Evolutionary conservation across 2,329 filamentous ascomycete genomes (phyloP).

Genomic region (Neospermospora avenae): DNA sequence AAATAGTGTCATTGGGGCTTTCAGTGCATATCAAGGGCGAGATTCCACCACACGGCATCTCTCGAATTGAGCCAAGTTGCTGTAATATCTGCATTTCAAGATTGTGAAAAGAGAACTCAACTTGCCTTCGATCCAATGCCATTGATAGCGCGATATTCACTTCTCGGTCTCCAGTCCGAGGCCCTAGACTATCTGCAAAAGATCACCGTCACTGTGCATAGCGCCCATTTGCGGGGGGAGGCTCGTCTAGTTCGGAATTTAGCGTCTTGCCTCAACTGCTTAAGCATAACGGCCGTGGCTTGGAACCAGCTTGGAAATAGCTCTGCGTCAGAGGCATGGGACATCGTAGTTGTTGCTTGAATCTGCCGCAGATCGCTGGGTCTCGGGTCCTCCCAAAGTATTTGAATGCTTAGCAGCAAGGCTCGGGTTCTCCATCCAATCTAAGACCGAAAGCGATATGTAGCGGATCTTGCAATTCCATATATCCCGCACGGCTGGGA

Average conservation of each 20-base stretch:
- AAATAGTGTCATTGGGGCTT: slow-evolving; percentile 14
- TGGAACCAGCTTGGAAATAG: not conserved
- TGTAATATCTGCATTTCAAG: not conserved
- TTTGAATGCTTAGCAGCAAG: not conserved
- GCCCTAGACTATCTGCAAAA: not conserved
- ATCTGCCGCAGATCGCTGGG: not conserved
- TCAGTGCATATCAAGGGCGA: slow-evolving; percentile 4
- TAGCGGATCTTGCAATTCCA: not conserved
- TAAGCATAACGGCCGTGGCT: not conserved
- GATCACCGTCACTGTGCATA: slow-evolving; percentile 19
- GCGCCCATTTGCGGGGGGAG: not conserved
- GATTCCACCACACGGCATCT: not conserved
- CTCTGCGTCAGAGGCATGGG: not conserved
- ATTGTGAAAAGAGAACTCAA: not conserved
- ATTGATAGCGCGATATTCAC: not conserved
- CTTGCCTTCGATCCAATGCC: not conserved
- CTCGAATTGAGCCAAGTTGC: not conserved
- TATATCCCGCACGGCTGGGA: not conserved
- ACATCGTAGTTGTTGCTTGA: not conserved
- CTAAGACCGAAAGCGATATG: not conserved
- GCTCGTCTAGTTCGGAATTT: slow-evolving; percentile 11
- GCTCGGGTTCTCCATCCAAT: not conserved
- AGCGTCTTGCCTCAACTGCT: slow-evolving; percentile 1
- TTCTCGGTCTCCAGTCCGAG: not conserved
- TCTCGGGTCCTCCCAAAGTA: not conserved